phyloP scores from a whole-genome alignment of 2,329 filamentous ascomycete genomes.

The Kalmusia sp. region DNA sequence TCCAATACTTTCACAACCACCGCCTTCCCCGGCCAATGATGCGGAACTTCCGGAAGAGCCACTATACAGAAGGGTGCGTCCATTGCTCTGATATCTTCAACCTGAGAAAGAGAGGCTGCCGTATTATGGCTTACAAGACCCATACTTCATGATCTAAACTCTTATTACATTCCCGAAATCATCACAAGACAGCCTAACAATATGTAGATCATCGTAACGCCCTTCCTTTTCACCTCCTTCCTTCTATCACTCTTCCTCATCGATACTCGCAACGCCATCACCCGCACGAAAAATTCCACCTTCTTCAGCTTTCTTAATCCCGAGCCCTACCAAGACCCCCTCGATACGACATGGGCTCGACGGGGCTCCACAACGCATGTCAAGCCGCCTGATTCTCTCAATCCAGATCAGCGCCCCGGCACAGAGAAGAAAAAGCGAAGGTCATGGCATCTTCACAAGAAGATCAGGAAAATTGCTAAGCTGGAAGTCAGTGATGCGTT shows the following conservation, averaged over 20 bases:
- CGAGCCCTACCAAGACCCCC: conserved; percentile 53
- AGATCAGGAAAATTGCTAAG: conserved; percentile 63
- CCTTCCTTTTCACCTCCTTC: conserved; percentile 19
- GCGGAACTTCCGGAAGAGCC: conserved; percentile 2
- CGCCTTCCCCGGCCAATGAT: conserved; percentile 14
- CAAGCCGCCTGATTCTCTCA: conserved; percentile 28
- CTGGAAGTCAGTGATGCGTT: conserved; percentile 71
- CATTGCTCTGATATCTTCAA: background rate
- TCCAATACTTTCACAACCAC: conserved; percentile 9
- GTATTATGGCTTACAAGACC: too few species aligned
- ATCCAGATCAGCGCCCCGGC: conserved; percentile 11
- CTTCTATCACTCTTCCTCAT: conserved; percentile 13
- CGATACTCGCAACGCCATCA: conserved; percentile 4
- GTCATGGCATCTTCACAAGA: conserved; percentile 50
- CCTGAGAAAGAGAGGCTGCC: too few species aligned
- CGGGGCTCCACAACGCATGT: conserved; percentile 24
- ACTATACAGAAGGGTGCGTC: conserved; percentile 5
- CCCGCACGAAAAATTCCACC: conserved; percentile 23
- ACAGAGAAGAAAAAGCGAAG: conserved; percentile 26
- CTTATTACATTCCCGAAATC: background rate
- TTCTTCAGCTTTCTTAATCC: conserved; percentile 43
- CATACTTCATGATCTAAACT: background rate
- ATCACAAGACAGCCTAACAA: background rate
- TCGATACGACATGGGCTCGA: conserved; percentile 32
- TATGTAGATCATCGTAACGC: conserved; percentile 28